phyloP scores from a whole-genome alignment of 192 early-diverging fungal genomes.

The Phycomyces blakesleeanus region DNA sequence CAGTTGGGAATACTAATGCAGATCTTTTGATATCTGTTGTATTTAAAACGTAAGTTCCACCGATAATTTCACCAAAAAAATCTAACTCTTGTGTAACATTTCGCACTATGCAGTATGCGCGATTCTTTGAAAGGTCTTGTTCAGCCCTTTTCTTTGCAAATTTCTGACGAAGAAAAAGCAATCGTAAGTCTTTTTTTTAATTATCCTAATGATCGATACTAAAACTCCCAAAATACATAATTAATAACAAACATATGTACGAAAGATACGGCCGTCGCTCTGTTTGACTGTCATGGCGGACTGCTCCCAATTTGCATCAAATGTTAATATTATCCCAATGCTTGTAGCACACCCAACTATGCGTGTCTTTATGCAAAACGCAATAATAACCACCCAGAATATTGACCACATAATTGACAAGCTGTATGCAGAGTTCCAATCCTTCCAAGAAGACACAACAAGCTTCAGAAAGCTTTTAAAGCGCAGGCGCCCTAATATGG shows the following conservation, averaged over 20 bases:
- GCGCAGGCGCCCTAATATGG: constrained; percentile 25
- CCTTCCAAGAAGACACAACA: constrained; percentile 42
- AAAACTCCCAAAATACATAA: not conserved
- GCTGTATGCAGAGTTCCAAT: constrained; percentile 34
- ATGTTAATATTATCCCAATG: constrained; percentile 46
- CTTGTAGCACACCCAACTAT: constrained; percentile 53
- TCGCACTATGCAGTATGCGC: constrained; percentile 15
- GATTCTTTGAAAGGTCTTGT: constrained; percentile 35
- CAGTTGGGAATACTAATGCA: constrained; percentile 39
- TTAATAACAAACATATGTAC: too few relatives aligned
- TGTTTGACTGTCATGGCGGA: constrained; percentile 55
- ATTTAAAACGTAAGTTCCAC: constrained; percentile 41
- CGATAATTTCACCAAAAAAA: not conserved
- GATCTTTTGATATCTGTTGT: constrained; percentile 48
- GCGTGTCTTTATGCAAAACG: constrained; percentile 49
- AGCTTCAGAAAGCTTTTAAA: constrained; percentile 41
- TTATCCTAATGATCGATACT: not conserved
- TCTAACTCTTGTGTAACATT: constrained; percentile 5
- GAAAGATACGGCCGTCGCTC: constrained; percentile 28
- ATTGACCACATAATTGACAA: constrained; percentile 35
- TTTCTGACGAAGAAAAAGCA: constrained; percentile 13
- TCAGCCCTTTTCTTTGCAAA: constrained; percentile 34
- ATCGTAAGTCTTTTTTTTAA: constrained; percentile 7
- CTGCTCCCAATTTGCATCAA: constrained; percentile 57
- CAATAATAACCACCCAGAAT: constrained; percentile 41